phyloP scores from a whole-genome alignment of 1,139 yeast genomes.

The Nakaseomyces kungkrabaensis region DNA sequence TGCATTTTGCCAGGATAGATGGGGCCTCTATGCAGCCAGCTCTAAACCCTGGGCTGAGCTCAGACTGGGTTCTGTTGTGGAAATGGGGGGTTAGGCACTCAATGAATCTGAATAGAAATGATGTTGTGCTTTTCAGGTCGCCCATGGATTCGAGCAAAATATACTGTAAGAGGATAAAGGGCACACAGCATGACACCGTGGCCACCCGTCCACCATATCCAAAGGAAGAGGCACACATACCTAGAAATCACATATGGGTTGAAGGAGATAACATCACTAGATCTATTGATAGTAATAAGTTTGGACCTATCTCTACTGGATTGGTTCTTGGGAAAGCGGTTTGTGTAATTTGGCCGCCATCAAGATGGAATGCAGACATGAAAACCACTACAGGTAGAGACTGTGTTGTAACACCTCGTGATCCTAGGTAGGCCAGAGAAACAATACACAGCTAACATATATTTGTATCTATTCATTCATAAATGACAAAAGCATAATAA shows the following conservation, averaged over 20 bases:
- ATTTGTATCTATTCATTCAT: too few species aligned
- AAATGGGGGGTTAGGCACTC: conserved; percentile 48
- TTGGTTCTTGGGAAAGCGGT: conserved; percentile 67
- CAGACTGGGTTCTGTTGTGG: conserved; percentile 63
- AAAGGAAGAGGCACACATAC: conserved; percentile 47
- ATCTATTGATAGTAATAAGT: conserved; percentile 71
- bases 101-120: conserved; percentile 46
- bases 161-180: conserved; percentile 70
- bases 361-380: conserved; percentile 37
- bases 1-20: conserved; percentile 64
- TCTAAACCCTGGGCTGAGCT: conserved; percentile 53
- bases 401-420: conserved; percentile 9
- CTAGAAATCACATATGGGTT: conserved; percentile 82
- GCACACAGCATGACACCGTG: conserved; percentile 59
- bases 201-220: conserved; percentile 59
- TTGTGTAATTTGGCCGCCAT: conserved; percentile 56
- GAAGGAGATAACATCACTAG: conserved; percentile 87
- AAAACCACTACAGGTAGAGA: conserved; percentile 20
- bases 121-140: conserved; percentile 66
- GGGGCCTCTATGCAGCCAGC: conserved; percentile 90
- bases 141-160: conserved; percentile 69
- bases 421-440: not conserved
- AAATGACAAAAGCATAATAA: too few species aligned
- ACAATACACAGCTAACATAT: too few species aligned
- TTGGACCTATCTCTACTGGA: conserved; percentile 79